Evolutionary conservation across 225 moss, liverwort and hornwort species (phyloP).

Genomic region (Pseudisothecium myosuroides): DNA sequence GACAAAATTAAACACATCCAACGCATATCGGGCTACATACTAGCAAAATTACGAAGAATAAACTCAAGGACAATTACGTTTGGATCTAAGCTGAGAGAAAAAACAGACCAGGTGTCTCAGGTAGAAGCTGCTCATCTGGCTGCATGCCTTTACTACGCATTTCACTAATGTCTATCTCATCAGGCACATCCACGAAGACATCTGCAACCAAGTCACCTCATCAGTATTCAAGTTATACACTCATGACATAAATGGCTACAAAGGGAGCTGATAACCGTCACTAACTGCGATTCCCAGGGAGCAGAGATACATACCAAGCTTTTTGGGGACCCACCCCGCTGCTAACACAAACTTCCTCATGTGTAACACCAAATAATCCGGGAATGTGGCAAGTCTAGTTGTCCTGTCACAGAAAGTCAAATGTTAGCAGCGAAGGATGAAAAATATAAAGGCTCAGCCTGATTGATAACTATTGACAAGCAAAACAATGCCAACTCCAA

Average conservation of each 20-base stretch:
- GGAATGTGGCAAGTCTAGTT: conserved; percentile 81
- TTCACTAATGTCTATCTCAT: conserved; percentile 80
- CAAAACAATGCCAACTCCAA: not conserved
- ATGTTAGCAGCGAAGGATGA: not conserved
- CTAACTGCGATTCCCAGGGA: not conserved
- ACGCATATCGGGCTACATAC: not conserved
- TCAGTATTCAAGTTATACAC: not conserved
- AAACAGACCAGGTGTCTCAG: conserved; percentile 66
- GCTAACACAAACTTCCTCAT: conserved; percentile 95
- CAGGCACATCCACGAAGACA: conserved; percentile 96
- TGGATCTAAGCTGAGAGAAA: not conserved
- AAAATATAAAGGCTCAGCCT: not conserved
- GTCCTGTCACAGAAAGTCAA: conserved; percentile 47
- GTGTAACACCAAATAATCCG: conserved; percentile 90
- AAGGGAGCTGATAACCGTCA: not conserved
- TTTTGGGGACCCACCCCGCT: conserved; percentile 96
- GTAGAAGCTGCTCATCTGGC: conserved; percentile 75
- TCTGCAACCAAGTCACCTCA: conserved; percentile 41
- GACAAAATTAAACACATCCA: not conserved
- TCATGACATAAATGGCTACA: not conserved
- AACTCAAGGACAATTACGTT: not conserved
- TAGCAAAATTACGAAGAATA: not conserved
- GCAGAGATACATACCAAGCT: conserved; percentile 51
- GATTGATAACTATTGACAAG: not conserved
- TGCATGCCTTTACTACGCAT: conserved; percentile 82